Evolutionary conservation across 2,329 filamentous ascomycete species (phyloP).

Genomic region (Colletotrichum sp.): DNA sequence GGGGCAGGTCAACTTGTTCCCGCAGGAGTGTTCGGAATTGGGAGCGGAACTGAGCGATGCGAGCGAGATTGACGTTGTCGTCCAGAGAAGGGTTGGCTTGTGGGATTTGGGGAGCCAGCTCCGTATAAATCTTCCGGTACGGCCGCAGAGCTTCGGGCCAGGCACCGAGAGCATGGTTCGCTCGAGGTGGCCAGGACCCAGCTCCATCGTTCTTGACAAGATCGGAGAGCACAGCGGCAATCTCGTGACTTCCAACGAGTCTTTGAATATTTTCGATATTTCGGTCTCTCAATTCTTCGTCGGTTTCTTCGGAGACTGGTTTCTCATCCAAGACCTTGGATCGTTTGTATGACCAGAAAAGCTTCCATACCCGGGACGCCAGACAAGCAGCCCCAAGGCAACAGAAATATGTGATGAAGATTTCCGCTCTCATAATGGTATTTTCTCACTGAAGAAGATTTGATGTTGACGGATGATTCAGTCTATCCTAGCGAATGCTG

Average conservation of each 20-base stretch:
- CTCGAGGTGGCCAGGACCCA: neutral
- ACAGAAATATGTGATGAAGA: neutral
- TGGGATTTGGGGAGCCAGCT: neutral
- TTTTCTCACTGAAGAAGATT: neutral
- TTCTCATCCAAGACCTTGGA: neutral
- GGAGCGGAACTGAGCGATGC: neutral
- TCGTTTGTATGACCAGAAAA: neutral
- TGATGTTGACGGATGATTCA: neutral
- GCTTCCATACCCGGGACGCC: neutral
- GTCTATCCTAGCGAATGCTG: neutral
- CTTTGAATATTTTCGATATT: neutral
- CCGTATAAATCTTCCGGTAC: neutral
- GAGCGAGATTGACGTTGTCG: neutral
- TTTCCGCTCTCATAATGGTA: neutral
- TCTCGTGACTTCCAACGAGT: neutral
- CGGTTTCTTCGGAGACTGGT: neutral
- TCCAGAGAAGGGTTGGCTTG: neutral
- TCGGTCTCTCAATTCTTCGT: neutral
- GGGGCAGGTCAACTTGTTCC: neutral
- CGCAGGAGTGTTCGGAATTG: neutral
- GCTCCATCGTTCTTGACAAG: neutral
- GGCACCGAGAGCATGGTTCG: neutral
- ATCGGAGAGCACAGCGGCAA: neutral
- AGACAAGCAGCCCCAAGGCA: neutral
- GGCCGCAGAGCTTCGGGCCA: neutral